phyloP scores from a whole-genome alignment of 768 basidiomycete species.

The Pulveroboletus sp. region DNA sequence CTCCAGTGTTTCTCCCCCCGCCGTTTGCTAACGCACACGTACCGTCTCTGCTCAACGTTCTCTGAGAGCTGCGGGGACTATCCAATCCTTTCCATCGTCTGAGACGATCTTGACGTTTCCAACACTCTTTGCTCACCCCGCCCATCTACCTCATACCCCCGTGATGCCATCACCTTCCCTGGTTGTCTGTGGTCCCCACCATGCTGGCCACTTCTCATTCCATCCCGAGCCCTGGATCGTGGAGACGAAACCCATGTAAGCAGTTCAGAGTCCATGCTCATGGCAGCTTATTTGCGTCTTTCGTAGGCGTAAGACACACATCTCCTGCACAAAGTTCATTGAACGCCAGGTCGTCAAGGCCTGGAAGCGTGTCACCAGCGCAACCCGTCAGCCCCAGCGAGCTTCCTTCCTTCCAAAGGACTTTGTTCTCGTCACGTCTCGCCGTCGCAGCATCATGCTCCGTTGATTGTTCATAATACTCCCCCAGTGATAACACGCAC shows the following conservation, averaged over 20 bases:
- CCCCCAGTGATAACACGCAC: conserved; percentile 15
- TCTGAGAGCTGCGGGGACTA: conserved; percentile 17
- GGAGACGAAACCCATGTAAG: conserved; percentile 25
- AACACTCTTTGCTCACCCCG: neutral
- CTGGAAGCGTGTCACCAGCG: conserved; percentile 59
- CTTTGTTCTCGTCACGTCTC: conserved; percentile 56
- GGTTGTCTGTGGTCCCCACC: conserved; percentile 5
- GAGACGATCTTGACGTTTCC: conserved; percentile 16
- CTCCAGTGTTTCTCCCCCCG: neutral
- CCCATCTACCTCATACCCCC: neutral
- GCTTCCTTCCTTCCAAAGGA: conserved; percentile 53
- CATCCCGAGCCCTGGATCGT: conserved; percentile 24
- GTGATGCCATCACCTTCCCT: conserved; percentile 9
- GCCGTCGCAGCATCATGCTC: conserved; percentile 48
- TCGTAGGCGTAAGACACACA: conserved; percentile 20
- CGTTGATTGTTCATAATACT: conserved; percentile 17
- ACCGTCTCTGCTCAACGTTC: conserved; percentile 9
- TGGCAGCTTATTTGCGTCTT: neutral
- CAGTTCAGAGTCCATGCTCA: neutral
- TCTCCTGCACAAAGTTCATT: conserved; percentile 42
- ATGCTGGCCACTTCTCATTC: conserved; percentile 11
- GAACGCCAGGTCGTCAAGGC: conserved; percentile 54
- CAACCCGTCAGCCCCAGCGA: conserved; percentile 47
- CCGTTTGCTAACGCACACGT: neutral
- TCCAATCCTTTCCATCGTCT: conserved; percentile 9